Evolutionary conservation across 345 rosid species (phyloP), one percentile per base, ranked within the genome.

Genomic region (Barbarea vulgaris): DNA sequence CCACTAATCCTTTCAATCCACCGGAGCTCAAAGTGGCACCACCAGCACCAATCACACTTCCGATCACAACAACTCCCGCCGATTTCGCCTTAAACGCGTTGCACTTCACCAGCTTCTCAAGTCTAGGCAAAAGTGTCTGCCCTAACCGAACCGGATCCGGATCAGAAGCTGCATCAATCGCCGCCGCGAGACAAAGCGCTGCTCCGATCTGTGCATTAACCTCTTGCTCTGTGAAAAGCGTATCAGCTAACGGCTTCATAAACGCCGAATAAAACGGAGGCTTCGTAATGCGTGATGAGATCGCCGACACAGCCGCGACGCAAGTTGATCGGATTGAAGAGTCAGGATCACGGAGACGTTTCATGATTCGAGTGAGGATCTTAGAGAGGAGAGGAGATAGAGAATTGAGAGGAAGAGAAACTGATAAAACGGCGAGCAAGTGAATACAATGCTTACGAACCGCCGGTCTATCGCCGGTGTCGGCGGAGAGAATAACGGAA

Each of bases 211-310:
- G 98, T 7, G 96, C 86, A 41, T 83, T 85, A 62, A 64, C 17
- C 31, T 94, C 93, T 79, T 88, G 98, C 85, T 94, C 98, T 9
- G 97, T 91, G 80, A 90, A 94, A 22, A 90, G 86, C 47, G 92
- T 81, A n/a, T 91, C 96, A 41, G 87, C 72, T 56, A 93, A 72
- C 3, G 92, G 90, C 84, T 89, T 92, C 81, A 90, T 31, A 65
- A 95, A 87, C 1, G 92, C 83, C 9, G 81, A 69, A 5, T 79
- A 74, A 71, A 91, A 91, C 15, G 89, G 80, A 60, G 86, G 84
- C 64, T 75, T 83, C 48, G 89, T 82, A 61, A 86, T 73, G 4
- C 83, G 86, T 4, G 95, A 67, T 14, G 99, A 80, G 48, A 91
- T 84, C 4, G 92, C 74, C 28, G 90, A 84, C 9, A 86, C 77